Base-by-base conservation (phyloP, 371 early-diverging fungal species). In the Saksenaea oblongispora region DNA sequence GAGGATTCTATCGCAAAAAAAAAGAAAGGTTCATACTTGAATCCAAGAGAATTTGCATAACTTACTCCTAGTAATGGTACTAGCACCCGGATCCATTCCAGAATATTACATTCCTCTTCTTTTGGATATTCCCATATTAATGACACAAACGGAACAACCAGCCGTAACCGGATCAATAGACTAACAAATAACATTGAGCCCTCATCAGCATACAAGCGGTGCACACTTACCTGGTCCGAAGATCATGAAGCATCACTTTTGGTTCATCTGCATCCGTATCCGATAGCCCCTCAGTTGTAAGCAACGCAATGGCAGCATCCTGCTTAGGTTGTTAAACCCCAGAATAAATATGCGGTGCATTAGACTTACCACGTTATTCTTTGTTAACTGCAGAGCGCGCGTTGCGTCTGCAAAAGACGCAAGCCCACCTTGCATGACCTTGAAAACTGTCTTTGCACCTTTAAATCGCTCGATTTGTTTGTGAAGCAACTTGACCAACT, bases 111-210 rank as follows among this genome's bases (percentile, higher is more conserved):
- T 47, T 80, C 78, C 5, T 78, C 69, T 28, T 71, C 65, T 14
- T 74, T 73, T 18, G 84, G 84, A 57, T 85, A 74, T 31, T 85
- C 83, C 74, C 85, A 84, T 18, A 87, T 84, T 26, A 87, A 69
- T 3, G 87, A 79, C 26, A 79, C 73, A 57, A 82, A 76, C 0
- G 87, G 85, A 1, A 87, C 82, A 15, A 85, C 56, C 1, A 87
- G 75, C 37, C 84, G 78, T 11, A 87, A 63, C 14, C 85, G 77
- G 10, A 87, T 69, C 34, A 79, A 66, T 14, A 82, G 66, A 58
- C 79, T 82, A 15, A 8, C 54, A 13, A 17, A 27, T 5, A 22
- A 56, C 42, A 37, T 3, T 35, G 35, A 56, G 14, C 34, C 2
- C 18, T 1, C 26, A 17, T 8, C 11, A 34, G 9, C 56, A 54